Percentiles rank a stretch among this genome's conserved stretches.
phyloP scores from a whole-genome alignment of 441 rosid species.

The Adansonia rubrostipa region DNA sequence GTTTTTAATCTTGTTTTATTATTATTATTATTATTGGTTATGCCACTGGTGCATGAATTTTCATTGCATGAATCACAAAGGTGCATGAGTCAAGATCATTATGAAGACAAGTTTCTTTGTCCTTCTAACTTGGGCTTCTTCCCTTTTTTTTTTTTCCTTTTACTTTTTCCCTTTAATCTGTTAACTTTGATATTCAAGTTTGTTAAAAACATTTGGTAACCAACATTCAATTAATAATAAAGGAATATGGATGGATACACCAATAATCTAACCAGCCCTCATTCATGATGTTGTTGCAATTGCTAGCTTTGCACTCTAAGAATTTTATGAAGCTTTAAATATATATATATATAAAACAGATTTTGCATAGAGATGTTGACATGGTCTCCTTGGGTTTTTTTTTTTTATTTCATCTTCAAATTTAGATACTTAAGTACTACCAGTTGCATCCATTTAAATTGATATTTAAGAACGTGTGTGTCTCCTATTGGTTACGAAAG shows the following conservation, averaged over 20 bases:
- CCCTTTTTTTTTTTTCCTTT: background rate
- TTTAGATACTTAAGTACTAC: background rate
- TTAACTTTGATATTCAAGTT: background rate
- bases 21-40: background rate
- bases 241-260: conserved; percentile 6
- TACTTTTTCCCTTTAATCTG: background rate
- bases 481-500: background rate
- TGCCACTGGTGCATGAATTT: background rate
- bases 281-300: background rate
- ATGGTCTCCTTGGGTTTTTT: background rate
- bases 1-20: background rate
- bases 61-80: background rate
- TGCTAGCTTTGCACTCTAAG: background rate
- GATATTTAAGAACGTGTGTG: background rate
- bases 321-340: background rate
- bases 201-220: background rate
- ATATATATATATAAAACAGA: background rate
- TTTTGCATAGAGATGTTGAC: background rate
- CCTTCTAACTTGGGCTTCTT: background rate
- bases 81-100: background rate
- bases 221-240: background rate
- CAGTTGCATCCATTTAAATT: conserved; percentile 4
- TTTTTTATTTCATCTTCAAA: background rate
- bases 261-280: background rate
- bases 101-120: conserved; percentile 17